phyloP scores from a whole-genome alignment of 2,329 filamentous ascomycete genomes.

The Calonectria hawksworthii region DNA sequence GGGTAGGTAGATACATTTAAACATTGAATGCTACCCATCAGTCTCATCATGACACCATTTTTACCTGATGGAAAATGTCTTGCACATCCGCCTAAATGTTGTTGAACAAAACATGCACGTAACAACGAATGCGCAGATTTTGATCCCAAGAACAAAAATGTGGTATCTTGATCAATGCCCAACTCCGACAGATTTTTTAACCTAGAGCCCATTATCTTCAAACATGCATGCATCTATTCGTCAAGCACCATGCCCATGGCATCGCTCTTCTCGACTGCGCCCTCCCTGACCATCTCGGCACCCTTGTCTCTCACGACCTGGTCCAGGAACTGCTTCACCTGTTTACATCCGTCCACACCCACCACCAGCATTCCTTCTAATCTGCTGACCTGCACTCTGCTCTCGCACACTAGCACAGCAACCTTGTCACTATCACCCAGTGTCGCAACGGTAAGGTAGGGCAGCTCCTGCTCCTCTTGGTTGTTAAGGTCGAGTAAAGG shows the following conservation, averaged over 20 bases:
- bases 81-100: background rate
- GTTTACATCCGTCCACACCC: conserved; percentile 91
- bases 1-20: background rate
- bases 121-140: background rate
- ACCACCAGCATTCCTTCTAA: conserved; percentile 95
- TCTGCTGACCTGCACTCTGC: conserved; percentile 83
- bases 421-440: conserved; percentile 82
- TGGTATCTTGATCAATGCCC: conserved; percentile 34
- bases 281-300: conserved; percentile 71
- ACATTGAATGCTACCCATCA: background rate
- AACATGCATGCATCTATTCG: conserved; percentile 40
- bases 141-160: conserved; percentile 6
- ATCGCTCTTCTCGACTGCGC: conserved; percentile 63
- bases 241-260: conserved; percentile 67
- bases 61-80: background rate
- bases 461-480: conserved; percentile 88
- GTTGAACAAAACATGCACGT: background rate
- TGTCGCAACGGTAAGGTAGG: conserved; percentile 88
- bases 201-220: conserved; percentile 27
- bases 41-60: background rate
- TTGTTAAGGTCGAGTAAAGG: conserved; percentile 85
- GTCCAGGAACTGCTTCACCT: conserved; percentile 86
- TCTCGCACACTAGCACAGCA: conserved; percentile 87
- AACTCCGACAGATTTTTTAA: conserved; percentile 36
- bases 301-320: conserved; percentile 82